phyloP scores from a whole-genome alignment of 2,329 filamentous ascomycete genomes.

The Dactylella cylindrospora region DNA sequence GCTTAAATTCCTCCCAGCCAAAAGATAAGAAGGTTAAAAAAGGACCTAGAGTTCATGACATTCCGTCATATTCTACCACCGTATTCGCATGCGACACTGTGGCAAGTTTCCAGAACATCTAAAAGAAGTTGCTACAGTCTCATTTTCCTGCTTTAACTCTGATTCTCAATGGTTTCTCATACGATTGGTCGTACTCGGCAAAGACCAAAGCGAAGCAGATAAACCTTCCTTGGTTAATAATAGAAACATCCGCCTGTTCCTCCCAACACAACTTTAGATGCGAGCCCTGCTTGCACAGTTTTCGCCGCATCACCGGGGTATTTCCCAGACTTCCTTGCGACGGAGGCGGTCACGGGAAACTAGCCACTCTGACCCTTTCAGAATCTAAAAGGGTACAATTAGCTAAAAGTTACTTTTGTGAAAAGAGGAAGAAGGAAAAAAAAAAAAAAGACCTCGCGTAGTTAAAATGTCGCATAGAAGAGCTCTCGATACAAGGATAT shows the following conservation, averaged over 20 bases:
- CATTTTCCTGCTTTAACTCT: not conserved
- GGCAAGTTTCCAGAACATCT: not conserved
- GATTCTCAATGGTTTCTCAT: not conserved
- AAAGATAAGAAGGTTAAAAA: not conserved
- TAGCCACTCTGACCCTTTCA: not conserved
- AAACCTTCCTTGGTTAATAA: too few species aligned
- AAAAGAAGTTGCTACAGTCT: not conserved
- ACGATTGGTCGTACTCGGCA: not conserved
- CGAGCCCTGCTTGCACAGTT: too few species aligned
- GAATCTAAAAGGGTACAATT: conserved; percentile 4
- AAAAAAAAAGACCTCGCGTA: conserved; percentile 1
- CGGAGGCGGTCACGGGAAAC: not conserved
- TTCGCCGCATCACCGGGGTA: conserved; percentile 38
- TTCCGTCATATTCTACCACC: conserved; percentile 27
- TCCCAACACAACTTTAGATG: not conserved
- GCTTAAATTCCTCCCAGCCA: conserved; percentile 6
- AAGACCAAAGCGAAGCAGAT: not conserved
- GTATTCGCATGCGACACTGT: conserved; percentile 8
- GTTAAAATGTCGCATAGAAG: too few species aligned
- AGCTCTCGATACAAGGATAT: conserved; percentile 1
- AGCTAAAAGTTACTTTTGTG: conserved; percentile 11
- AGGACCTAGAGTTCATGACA: not conserved
- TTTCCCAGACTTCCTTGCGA: not conserved
- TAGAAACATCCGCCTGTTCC: conserved; percentile 4
- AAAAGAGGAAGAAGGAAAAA: not conserved